Evolutionary conservation across 306 rosid species (phyloP), one percentile per base, ranked within the genome.

Genomic region (Rosa chinensis): DNA sequence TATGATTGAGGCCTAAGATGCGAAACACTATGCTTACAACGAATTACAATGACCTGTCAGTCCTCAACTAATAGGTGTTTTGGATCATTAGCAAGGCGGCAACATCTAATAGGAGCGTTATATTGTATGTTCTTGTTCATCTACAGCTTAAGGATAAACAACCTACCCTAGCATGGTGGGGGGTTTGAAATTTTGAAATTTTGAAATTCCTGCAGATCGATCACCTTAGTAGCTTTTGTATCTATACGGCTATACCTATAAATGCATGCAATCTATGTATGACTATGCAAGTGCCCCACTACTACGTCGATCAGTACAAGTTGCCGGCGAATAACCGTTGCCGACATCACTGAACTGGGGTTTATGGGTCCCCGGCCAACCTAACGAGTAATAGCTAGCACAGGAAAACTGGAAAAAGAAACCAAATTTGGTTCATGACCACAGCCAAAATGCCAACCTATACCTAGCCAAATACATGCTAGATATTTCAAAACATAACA

Each of bases 311-410:
- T 1, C 18, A 25, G 21, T 72, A 20, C 64, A 52, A 53, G 7
- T 74, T 39, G 69, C 53, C 17, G 69, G 10, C 62, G 44, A 28
- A 25, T 55, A 5, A 45, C 63, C 70, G 48, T 25, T 17, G 78
- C 71, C 78, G 70, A 75, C 58, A 75, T 42, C 50, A 40, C 72
- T 40, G 43, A 35, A 40, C 40, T 66, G 4, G 69, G 48, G 28
- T 67, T 39, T 18, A 40, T 40, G 49, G 72, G 48, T 17, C 32
- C 69, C 78, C 16, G 39, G 53, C 68, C 35, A 25, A 42, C 64
- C 63, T 74, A 44, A 43, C 55, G 3, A 16, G 21, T 14, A 14
- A 64, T 35, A 14, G 43, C 68, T 28, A 14, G n/a, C 68, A 13
- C 0, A 23, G 18, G n/a, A 10, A 0, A 61, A 25, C 45, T 58